phyloP scores from a whole-genome alignment of 169 alveolate species.

The Plasmodium vinckei region DNA sequence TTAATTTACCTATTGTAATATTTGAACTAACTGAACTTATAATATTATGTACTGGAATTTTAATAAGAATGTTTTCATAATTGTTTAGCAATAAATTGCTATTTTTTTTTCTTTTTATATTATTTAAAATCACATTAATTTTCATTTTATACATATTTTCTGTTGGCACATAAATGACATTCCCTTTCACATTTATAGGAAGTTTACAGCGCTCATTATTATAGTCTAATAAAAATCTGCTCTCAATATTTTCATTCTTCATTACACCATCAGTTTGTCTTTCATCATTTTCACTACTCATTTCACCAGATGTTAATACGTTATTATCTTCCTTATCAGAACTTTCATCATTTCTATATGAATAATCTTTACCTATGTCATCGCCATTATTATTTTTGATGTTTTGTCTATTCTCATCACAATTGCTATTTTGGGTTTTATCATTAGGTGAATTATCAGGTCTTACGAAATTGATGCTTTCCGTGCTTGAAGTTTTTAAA shows the following conservation, averaged over 20 bases:
- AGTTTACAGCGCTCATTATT: conserved; percentile 16
- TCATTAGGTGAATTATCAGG: too few species aligned
- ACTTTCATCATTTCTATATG: background rate
- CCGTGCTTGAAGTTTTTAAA: background rate
- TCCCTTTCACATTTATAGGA: conserved; percentile 43
- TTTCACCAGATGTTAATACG: too few species aligned
- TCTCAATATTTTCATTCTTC: too few species aligned
- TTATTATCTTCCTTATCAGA: background rate
- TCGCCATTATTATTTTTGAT: background rate
- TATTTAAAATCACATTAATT: conserved; percentile 30
- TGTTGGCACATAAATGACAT: conserved; percentile 5
- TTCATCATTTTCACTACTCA: too few species aligned
- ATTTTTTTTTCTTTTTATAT: conserved; percentile 5
- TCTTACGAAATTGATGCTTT: too few species aligned
- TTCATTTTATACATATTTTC: conserved; percentile 61
- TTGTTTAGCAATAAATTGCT: conserved; percentile 26
- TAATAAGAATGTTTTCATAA: conserved; percentile 47
- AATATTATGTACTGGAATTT: conserved; percentile 67
- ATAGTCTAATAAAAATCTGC: background rate
- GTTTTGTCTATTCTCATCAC: background rate
- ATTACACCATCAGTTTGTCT: too few species aligned
- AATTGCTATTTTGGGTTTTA: background rate
- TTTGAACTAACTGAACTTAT: conserved; percentile 26
- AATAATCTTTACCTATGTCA: background rate
- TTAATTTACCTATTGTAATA: conserved; percentile 16